These are phyloP conservation scores for Tribonema minus DNA, from an alignment of 108 stramenopile species.

Conservation along the genomic window DNA sequence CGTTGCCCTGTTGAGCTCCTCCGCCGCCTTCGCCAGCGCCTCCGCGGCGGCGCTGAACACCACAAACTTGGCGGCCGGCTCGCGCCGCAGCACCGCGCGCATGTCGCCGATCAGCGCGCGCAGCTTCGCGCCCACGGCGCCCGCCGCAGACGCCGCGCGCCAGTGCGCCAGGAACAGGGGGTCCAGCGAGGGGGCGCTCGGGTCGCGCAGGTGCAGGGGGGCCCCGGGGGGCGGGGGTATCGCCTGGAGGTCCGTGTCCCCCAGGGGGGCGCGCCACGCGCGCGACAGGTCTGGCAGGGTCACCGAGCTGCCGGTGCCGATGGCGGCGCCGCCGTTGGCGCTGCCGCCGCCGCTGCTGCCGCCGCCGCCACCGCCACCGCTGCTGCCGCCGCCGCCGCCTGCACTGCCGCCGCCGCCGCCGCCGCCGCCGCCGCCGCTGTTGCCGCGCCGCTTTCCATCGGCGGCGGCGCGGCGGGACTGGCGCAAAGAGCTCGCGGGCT, in stretches of 20 bases:
- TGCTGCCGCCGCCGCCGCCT: not conserved
- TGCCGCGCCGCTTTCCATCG: not conserved
- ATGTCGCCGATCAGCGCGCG: conserved; percentile 10
- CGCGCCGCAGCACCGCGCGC: not conserved
- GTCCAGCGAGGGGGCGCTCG: conserved; percentile 9
- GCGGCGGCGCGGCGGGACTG: too few relatives aligned
- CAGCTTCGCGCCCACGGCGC: conserved; percentile 9
- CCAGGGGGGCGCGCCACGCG: not conserved
- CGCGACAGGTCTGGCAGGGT: not conserved
- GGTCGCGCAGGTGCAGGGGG: not conserved
- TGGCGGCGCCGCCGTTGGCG: too few relatives aligned
- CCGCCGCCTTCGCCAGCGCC: not conserved
- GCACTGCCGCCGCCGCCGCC: not conserved
- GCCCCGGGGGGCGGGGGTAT: not conserved
- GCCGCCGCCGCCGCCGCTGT: not conserved
- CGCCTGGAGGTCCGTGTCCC: not conserved
- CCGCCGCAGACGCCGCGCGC: not conserved
- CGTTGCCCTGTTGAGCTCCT: not conserved
- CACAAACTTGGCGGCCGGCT: conserved; percentile 40
- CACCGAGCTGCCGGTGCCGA: not conserved
- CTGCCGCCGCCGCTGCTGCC: not conserved
- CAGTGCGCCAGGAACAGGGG: conserved; percentile 7
- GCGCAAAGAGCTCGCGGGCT: too few relatives aligned
- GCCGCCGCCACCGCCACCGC: not conserved
- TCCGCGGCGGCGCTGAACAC: conserved; percentile 39